These are phyloP conservation scores for Geranium rotundifolium DNA, from an alignment of 345 rosid species.

Conservation along the genomic window DNA sequence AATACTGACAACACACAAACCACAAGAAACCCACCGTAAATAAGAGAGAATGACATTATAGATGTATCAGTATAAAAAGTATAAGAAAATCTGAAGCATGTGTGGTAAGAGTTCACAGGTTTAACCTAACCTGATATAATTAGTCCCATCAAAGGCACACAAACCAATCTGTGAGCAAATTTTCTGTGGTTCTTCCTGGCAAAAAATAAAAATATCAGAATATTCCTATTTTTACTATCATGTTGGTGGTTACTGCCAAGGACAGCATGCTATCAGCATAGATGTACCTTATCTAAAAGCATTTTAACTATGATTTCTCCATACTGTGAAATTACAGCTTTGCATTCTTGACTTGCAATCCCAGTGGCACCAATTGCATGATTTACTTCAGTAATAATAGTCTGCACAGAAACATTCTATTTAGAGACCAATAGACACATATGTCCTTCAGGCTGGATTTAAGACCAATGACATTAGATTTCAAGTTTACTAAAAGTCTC, in stretches of 20 bases:
- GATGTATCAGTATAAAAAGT: neutral
- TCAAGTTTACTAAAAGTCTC: too few relatives aligned
- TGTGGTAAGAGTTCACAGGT: neutral
- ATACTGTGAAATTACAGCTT: constrained; percentile 43
- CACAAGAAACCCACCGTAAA: neutral
- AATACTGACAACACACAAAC: constrained; percentile 22
- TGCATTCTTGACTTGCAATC: constrained; percentile 55
- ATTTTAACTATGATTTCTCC: constrained; percentile 43
- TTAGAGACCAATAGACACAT: too few relatives aligned
- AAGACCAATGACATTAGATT: too few relatives aligned
- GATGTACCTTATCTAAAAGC: constrained; percentile 39
- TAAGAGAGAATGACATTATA: neutral
- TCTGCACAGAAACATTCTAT: constrained; percentile 16
- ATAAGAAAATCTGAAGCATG: neutral
- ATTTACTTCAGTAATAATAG: constrained; percentile 45
- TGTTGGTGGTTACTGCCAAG: neutral
- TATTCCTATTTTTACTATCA: neutral
- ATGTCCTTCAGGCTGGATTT: too few relatives aligned
- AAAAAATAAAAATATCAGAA: neutral
- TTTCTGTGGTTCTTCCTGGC: constrained; percentile 42
- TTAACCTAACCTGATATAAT: constrained; percentile 38
- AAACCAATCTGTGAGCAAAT: constrained; percentile 56
- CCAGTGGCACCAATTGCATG: constrained; percentile 69
- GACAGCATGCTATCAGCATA: neutral
- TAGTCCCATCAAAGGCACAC: constrained; percentile 49